Percentiles rank a stretch among this genome's conserved stretches.
phyloP scores from a whole-genome alignment of 768 basidiomycete species.

The Pleurotus platypus region DNA sequence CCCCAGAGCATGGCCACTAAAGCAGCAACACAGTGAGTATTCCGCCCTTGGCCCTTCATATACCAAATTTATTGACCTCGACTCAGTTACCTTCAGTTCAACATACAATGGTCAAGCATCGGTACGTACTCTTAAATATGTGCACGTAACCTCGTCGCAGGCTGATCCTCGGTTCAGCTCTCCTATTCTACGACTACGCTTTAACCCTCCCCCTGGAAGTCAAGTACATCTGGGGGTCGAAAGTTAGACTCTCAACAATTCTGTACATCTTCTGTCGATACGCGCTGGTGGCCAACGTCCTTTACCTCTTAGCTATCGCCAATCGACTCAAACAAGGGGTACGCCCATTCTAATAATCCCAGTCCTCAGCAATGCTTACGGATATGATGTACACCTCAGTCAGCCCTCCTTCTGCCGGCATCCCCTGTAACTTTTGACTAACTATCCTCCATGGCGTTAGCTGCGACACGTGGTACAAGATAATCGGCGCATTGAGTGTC shows the following conservation, averaged over 20 bases:
- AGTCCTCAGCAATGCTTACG: too few species aligned
- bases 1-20: neutral
- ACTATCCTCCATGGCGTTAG: slow-evolving; percentile 8
- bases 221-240: slow-evolving; percentile 26
- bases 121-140: slow-evolving; percentile 8
- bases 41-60: neutral
- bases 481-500: slow-evolving; percentile 25
- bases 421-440: too few species aligned
- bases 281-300: slow-evolving; percentile 27
- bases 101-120: slow-evolving; percentile 19
- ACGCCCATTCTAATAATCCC: neutral
- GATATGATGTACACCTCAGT: too few species aligned
- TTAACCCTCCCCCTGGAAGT: slow-evolving; percentile 28
- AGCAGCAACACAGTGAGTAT: neutral
- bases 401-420: too few species aligned
- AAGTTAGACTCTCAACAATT: slow-evolving; percentile 22
- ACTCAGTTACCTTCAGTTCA: slow-evolving; percentile 15
- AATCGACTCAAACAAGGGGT: slow-evolving; percentile 17
- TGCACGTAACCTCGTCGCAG: neutral
- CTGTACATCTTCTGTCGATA: slow-evolving; percentile 31
- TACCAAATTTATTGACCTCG: neutral
- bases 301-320: slow-evolving; percentile 26
- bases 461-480: slow-evolving; percentile 23
- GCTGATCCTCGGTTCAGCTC: slow-evolving; percentile 7
- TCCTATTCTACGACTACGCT: slow-evolving; percentile 29